Conservation (phyloP, 2,329 filamentous ascomycete species). For the Pseudogymnoascus sp. region DNA sequence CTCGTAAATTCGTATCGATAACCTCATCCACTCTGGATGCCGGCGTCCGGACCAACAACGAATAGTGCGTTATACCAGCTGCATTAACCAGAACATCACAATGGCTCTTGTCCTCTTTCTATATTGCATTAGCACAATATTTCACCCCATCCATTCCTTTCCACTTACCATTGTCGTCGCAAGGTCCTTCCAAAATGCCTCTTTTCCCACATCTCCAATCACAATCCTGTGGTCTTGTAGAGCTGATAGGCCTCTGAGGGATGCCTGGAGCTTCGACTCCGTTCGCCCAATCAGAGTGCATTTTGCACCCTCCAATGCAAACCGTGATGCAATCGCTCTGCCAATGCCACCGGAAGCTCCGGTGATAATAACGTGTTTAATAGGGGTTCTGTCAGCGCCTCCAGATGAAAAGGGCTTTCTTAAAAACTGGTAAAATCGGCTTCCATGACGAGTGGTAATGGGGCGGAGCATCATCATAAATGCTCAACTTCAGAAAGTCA, state of each 20-base stretch:
- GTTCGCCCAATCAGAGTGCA: constrained; percentile 54
- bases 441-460: not conserved
- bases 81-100: constrained; percentile 66
- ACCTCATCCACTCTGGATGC: constrained; percentile 45
- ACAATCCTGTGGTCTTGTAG: constrained; percentile 17
- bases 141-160: not conserved
- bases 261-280: constrained; percentile 57
- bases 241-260: constrained; percentile 40
- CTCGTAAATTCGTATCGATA: constrained; percentile 61
- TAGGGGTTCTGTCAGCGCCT: not conserved
- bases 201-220: constrained; percentile 26
- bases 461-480: not conserved
- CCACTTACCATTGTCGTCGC: constrained; percentile 20
- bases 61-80: constrained; percentile 62
- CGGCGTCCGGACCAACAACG: constrained; percentile 49
- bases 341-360: constrained; percentile 66
- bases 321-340: constrained; percentile 54
- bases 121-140: not conserved
- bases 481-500: not conserved
- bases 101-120: constrained; percentile 17
- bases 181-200: constrained; percentile 23
- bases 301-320: constrained; percentile 51
- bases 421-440: not conserved
- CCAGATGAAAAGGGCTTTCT: not conserved
- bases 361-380: constrained; percentile 46